Conservation (phyloP, 139 green algal genomes). For the Mesotaenium endlicherianum region DNA sequence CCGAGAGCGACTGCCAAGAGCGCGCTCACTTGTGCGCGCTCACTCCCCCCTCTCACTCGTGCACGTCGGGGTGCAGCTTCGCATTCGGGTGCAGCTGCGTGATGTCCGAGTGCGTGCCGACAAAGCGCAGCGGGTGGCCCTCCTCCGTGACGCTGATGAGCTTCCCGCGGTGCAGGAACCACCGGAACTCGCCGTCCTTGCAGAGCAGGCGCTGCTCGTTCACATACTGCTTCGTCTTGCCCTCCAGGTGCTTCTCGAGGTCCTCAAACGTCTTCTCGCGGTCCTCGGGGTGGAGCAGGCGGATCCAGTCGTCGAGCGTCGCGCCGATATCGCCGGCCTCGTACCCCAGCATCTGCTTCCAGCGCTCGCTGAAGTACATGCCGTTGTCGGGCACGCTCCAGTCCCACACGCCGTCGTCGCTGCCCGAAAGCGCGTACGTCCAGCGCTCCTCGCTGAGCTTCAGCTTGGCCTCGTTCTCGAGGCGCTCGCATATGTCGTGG, state of each 20-base stretch:
- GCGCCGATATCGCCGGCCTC: background rate
- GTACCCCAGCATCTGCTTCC: slow-evolving; percentile 38
- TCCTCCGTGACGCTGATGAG: background rate
- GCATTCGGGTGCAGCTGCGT: background rate
- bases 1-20: no score
- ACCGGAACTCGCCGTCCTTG: slow-evolving; percentile 15
- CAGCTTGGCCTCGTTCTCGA: slow-evolving; percentile 11
- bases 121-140: slow-evolving; percentile 8
- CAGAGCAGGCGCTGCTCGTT: slow-evolving; percentile 18
- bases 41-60: no score
- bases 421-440: slow-evolving; percentile 24
- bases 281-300: slow-evolving; percentile 9
- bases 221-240: slow-evolving; percentile 2
- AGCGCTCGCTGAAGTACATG: slow-evolving; percentile 23
- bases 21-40: no score
- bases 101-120: slow-evolving; percentile 23
- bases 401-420: slow-evolving; percentile 24
- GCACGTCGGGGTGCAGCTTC: no score
- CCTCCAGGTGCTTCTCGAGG: slow-evolving; percentile 12
- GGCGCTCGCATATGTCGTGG: slow-evolving; percentile 2
- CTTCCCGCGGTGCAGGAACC: slow-evolving; percentile 23
- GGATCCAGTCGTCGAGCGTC: background rate
- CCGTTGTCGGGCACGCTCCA: slow-evolving; percentile 20
- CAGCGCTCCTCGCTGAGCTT: slow-evolving; percentile 28
- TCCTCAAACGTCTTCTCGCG: background rate